Evolutionary conservation across 345 rosid species (phyloP), one percentile per base, ranked within the genome.

Genomic region (Gossypium sturtianum): DNA sequence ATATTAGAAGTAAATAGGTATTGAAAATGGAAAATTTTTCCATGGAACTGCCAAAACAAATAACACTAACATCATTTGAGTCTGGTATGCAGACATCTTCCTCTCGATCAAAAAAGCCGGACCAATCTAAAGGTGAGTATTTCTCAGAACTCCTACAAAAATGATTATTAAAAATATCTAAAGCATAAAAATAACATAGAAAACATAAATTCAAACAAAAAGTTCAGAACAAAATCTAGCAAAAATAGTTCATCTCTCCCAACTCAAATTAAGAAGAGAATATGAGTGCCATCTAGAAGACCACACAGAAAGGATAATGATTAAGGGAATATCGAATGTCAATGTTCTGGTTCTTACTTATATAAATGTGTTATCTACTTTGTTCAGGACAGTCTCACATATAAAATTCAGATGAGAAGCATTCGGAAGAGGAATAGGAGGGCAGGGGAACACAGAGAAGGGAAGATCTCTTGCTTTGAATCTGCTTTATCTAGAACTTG

Each of bases 41-140:
- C 23, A 20, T 19, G 25, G 25, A 69, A 75, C 13, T 13, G 51
- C 57, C 15, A 27, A 65, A 20, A 73, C 48, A 76, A 48, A 12
- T 25, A 70, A 70, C 54, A 79, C 88, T 77, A 74, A 93, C 99
- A 83, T 95, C 94, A 19, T 86, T 77, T 2, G 97, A 80, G 29
- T 86, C 88, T 7, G 93, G 80, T 69, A 93, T 84, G 76, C 76
- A 77, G 75, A 95, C 70, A 84, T 95, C 96, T 72, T 86, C 87
- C 86, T 95, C 96, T 76, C 74, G 76, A 53, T 93, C 98, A 79
- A 95, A 95, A 75, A 84, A 93, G 38, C 64, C 78, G 16, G 27
- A 54, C 99, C 97, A 91, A 49, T 90, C 94, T 52, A 90, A 47
- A 48, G 99, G 92, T 63, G 92, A 75, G 80, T 85, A 88, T 69